Evolutionary conservation across 2,329 filamentous ascomycete genomes (phyloP).

Genomic region (Verticillium tricorpus): DNA sequence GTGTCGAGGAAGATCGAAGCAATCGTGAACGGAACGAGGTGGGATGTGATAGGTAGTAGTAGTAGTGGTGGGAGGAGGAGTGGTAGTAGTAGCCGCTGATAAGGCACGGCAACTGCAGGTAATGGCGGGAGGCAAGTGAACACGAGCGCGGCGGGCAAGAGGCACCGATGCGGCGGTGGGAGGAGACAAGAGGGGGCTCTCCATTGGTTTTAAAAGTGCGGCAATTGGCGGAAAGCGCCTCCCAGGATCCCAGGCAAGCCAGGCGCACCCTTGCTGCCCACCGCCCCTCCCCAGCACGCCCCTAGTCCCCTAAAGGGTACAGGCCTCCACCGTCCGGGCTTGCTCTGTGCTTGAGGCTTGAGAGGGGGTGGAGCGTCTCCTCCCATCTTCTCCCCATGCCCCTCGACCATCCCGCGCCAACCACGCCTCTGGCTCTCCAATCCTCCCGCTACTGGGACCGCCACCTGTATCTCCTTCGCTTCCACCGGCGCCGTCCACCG

Average conservation of each 20-base stretch:
- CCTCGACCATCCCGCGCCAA: not conserved
- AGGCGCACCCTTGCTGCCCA: not conserved
- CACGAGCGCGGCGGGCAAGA: not conserved
- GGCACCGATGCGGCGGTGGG: not conserved
- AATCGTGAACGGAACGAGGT: not conserved
- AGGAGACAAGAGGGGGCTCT: not conserved
- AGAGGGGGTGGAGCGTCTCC: not conserved
- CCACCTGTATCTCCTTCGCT: not conserved
- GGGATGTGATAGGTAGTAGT: not conserved
- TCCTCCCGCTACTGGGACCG: not conserved
- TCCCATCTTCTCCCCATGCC: not conserved
- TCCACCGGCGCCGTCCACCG: not conserved
- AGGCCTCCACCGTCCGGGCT: not conserved
- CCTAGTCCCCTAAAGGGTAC: not conserved
- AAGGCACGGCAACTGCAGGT: not conserved
- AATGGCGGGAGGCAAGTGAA: not conserved
- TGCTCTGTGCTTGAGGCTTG: not conserved
- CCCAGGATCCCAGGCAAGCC: not conserved
- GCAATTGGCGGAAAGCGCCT: not conserved
- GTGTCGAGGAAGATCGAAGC: not conserved
- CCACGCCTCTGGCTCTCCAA: not conserved
- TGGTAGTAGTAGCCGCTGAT: not conserved
- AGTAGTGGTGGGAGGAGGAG: not conserved
- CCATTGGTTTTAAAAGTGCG: constrained; percentile 1
- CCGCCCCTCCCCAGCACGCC: not conserved